Conservation (phyloP, 768 basidiomycete species). For the Boletellus ananiceps region DNA sequence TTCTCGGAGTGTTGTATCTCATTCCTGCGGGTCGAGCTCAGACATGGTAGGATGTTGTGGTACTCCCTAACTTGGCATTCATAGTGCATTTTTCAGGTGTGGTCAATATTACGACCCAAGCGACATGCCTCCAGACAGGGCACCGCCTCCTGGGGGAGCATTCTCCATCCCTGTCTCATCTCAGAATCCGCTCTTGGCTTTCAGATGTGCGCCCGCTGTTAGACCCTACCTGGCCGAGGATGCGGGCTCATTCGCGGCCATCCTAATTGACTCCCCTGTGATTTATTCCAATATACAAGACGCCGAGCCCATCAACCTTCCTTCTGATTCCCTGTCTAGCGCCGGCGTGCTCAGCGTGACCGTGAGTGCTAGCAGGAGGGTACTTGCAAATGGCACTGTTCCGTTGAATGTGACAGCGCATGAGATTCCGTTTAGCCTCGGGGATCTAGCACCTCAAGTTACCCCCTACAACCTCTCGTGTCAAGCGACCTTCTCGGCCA, state of each 20-base stretch:
- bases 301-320: slow-evolving; percentile 40
- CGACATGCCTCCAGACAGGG: slow-evolving; percentile 27
- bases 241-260: slow-evolving; percentile 36
- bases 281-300: slow-evolving; percentile 42
- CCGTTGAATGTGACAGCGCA: slow-evolving; percentile 49
- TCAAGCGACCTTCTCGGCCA: slow-evolving; percentile 18
- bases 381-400: slow-evolving; percentile 41
- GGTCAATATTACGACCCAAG: slow-evolving; percentile 51
- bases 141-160: slow-evolving; percentile 48
- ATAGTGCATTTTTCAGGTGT: slow-evolving; percentile 29
- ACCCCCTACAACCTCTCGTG: slow-evolving; percentile 31
- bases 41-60: slow-evolving; percentile 24
- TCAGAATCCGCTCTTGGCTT: slow-evolving; percentile 43
- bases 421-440: slow-evolving; percentile 45
- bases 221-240: slow-evolving; percentile 57
- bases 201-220: slow-evolving; percentile 56
- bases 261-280: slow-evolving; percentile 52
- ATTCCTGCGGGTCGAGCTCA: slow-evolving; percentile 16
- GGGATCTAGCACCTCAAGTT: slow-evolving; percentile 38
- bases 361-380: slow-evolving; percentile 41
- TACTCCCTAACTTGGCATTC: not conserved
- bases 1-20: slow-evolving; percentile 15
- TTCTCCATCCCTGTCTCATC: slow-evolving; percentile 39
- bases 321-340: slow-evolving; percentile 19
- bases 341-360: slow-evolving; percentile 37